Evolutionary conservation across 306 rosid species (phyloP).

Genomic region (Fagus crenata): DNA sequence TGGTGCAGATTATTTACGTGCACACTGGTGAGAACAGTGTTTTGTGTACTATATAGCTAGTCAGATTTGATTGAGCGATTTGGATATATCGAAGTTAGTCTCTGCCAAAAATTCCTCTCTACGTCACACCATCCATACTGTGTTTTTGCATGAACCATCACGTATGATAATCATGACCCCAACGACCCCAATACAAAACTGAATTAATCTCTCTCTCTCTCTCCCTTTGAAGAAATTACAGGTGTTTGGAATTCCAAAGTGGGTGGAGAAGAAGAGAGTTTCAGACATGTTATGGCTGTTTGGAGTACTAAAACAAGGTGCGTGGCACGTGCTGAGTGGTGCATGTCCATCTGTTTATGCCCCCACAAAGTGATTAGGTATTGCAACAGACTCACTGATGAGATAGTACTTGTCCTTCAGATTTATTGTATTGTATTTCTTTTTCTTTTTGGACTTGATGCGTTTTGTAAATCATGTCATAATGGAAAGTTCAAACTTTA

Average conservation of each 20-base stretch:
- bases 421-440: background rate
- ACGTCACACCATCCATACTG: constrained; percentile 34
- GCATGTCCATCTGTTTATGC: background rate
- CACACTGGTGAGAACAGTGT: constrained; percentile 55
- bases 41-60: constrained; percentile 14
- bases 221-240: background rate
- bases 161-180: constrained; percentile 30
- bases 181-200: background rate
- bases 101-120: constrained; percentile 42
- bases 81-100: constrained; percentile 49
- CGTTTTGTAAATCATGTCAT: background rate
- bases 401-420: constrained; percentile 25
- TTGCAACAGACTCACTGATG: constrained; percentile 35
- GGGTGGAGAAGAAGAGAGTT: constrained; percentile 8
- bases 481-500: background rate
- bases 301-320: background rate
- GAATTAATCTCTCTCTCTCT: too few species aligned
- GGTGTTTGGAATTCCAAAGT: background rate
- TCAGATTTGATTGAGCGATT: constrained; percentile 66
- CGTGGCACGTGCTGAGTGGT: constrained; percentile 17
- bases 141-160: constrained; percentile 56
- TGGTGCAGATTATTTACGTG: constrained; percentile 61
- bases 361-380: constrained; percentile 29
- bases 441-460: background rate
- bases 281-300: constrained; percentile 12